Evolutionary conservation across 192 early-diverging fungal genomes (phyloP).

Genomic region (Umbelopsis sp.): DNA sequence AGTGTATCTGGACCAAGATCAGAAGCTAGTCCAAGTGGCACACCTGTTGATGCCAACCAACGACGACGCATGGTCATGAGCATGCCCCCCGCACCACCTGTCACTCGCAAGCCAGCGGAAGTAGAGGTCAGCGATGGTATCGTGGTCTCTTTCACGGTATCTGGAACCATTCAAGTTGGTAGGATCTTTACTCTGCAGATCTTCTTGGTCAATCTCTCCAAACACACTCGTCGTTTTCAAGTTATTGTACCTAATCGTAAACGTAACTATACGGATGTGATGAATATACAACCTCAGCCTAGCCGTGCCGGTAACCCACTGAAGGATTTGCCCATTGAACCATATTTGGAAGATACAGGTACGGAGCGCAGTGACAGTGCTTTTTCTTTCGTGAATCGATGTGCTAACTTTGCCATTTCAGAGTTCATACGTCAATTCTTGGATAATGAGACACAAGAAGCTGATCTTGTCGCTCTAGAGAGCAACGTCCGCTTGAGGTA

Average conservation of each 20-base stretch:
- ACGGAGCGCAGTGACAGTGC: neutral
- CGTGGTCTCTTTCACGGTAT: slow-evolving; percentile 56
- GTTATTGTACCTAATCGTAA: slow-evolving; percentile 60
- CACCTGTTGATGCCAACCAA: slow-evolving; percentile 12
- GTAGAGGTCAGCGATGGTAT: slow-evolving; percentile 58
- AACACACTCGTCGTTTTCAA: slow-evolving; percentile 53
- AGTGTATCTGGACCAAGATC: slow-evolving; percentile 31
- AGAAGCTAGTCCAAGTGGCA: slow-evolving; percentile 27
- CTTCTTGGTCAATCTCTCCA: slow-evolving; percentile 60
- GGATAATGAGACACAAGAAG: slow-evolving; percentile 61
- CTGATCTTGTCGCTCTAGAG: slow-evolving; percentile 61
- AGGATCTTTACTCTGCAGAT: slow-evolving; percentile 56
- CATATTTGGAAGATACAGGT: slow-evolving; percentile 60
- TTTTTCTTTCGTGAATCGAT: neutral
- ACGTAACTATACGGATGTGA: slow-evolving; percentile 37
- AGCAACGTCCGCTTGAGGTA: slow-evolving; percentile 64
- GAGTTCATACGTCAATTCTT: slow-evolving; percentile 58
- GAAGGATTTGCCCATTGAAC: slow-evolving; percentile 51
- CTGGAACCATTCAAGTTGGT: slow-evolving; percentile 43
- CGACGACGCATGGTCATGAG: slow-evolving; percentile 20
- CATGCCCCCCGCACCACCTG: slow-evolving; percentile 1
- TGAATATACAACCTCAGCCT: neutral
- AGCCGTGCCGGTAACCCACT: slow-evolving; percentile 32
- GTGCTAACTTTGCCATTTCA: neutral
- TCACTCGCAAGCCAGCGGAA: slow-evolving; percentile 34